Base-by-base conservation (phyloP, 495 filamentous ascomycete species). In the Penicillium canariense region DNA sequence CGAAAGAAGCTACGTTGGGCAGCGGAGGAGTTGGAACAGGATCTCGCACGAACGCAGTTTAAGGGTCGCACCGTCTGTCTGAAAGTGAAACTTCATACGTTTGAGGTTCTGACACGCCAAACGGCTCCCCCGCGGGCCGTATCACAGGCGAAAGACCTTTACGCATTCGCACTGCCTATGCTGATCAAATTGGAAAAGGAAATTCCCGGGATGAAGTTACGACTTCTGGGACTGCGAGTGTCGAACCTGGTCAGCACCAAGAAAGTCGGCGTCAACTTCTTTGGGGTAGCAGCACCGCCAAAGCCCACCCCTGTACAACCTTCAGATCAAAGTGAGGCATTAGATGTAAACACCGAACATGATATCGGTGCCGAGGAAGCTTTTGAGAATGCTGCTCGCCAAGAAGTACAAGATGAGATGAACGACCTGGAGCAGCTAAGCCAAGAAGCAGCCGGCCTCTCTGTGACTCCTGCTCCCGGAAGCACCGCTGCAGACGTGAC, bases 71-170 rank as follows among this genome's bases (percentile, higher is more conserved):
- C 95, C 1, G 70, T 98, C 3, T 87, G 88, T 20, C 68, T 99
- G 17, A 99, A 99, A 69, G 81, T 97, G 44, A 99, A 99, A 67
- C 75, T 97, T 10, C 90, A 96, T 61, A 95, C 89, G 0, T 99
- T 91, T 61, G 90, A 97, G 67, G 92, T 97, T 9, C 75, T 89
- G 15, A 94, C 91, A 0, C 75, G 94, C 31, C 94, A 98, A 66
- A 80, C 81, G 11, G 79, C 87, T 32, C 83, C 87, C 9, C 84
- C 89, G 2, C 86, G 86, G 59, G 85, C 90, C 0, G 79, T 96
- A 5, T 79, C 68, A 26, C 70, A 77, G 1, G 86, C 89, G 0
- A 87, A 95, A 36, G 94, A 98, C 57, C 71, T 97, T 12, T 99
- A 93, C 67, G 81, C 80, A 17, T 90, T 84, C 65, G 71, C 89